These are phyloP conservation scores for Eucommia ulmoides DNA, from an alignment of 257 asterid species.

Conservation along the genomic window DNA sequence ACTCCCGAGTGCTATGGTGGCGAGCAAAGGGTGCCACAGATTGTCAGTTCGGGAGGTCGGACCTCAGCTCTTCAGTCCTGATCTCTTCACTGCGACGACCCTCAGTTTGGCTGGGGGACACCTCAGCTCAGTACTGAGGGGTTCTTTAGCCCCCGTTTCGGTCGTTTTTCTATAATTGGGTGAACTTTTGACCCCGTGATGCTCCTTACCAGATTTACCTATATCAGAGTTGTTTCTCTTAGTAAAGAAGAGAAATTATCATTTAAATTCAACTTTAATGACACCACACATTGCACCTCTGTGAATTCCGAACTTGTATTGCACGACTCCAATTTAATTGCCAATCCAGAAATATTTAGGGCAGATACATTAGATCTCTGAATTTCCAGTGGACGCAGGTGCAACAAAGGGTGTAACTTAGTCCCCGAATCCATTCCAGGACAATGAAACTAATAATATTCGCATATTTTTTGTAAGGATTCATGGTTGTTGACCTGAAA, in stretches of 20 bases:
- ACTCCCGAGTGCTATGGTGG: no score
- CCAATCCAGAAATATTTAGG: slow-evolving; percentile 63
- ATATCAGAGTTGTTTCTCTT: no score
- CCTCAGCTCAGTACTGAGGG: no score
- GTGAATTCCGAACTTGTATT: slow-evolving; percentile 78
- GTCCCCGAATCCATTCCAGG: slow-evolving; percentile 74
- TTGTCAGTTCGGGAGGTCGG: no score
- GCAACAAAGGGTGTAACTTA: slow-evolving; percentile 83
- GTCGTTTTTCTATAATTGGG: no score
- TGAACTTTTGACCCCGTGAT: no score
- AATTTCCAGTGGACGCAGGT: slow-evolving; percentile 81
- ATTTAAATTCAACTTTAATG: not conserved
- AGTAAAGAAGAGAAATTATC: not conserved
- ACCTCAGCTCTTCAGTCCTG: no score
- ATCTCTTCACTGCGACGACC: no score
- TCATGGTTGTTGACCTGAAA: slow-evolving; percentile 72
- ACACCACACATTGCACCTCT: slow-evolving; percentile 36
- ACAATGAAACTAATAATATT: slow-evolving; percentile 56
- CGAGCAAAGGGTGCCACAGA: no score
- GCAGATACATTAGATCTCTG: slow-evolving; percentile 68
- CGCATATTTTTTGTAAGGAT: slow-evolving; percentile 78
- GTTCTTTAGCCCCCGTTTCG: no score
- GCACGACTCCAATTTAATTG: slow-evolving; percentile 75
- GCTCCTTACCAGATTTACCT: no score
- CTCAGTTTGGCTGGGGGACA: no score